Conservation (phyloP, 306 rosid genomes). For the Castanea crenata region DNA sequence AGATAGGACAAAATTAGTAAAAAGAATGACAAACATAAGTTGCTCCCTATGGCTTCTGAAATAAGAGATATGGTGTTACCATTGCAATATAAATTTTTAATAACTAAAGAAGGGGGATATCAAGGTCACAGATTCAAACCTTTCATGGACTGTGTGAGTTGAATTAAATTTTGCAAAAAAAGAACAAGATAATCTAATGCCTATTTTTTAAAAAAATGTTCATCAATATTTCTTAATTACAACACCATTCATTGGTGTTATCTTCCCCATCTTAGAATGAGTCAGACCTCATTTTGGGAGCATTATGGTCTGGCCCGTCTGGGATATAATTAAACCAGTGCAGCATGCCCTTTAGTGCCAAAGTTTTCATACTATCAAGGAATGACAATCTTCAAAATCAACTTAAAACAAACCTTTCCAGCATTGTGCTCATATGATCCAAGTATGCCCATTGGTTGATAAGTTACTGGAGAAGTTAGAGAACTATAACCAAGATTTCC, state of each 20-base stretch:
- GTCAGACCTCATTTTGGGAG: not conserved
- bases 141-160: not conserved
- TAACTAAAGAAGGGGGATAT: not conserved
- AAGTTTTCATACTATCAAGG: not conserved
- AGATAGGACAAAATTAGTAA: not conserved
- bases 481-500: conserved; percentile 43
- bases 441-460: conserved; percentile 55
- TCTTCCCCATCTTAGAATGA: not conserved
- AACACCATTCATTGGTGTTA: not conserved
- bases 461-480: conserved; percentile 40
- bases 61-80: not conserved
- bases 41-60: not conserved
- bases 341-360: not conserved
- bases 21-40: not conserved
- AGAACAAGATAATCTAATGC: not conserved
- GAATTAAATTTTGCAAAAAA: not conserved
- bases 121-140: not conserved
- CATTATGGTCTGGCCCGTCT: not conserved
- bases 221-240: not conserved
- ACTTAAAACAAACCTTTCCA: conserved; percentile 45
- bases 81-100: not conserved
- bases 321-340: not conserved
- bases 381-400: not conserved
- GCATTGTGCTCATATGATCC: conserved; percentile 45
- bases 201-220: not conserved